A percentile compares a stretch with the other conserved stretches of the same genome.
Conservation (phyloP, 306 rosid species). For the Fagus sylvatica region DNA sequence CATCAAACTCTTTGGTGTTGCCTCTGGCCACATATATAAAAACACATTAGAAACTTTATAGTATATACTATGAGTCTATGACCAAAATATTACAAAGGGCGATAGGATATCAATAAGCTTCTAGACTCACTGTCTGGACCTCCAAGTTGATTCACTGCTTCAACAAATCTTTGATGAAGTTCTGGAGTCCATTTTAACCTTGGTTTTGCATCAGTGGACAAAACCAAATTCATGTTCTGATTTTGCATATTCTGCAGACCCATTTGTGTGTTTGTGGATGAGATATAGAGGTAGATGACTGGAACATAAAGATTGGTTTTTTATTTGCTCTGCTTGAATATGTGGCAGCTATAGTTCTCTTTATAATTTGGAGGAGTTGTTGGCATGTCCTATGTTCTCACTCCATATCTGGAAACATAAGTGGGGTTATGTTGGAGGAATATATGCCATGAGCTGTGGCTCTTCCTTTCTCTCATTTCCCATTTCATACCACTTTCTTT, state of each 20-base stretch:
- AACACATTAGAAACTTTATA: constrained; percentile 11
- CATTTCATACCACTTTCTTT: constrained; percentile 59
- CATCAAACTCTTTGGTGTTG: constrained; percentile 95
- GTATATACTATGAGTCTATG: neutral
- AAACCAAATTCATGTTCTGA: constrained; percentile 79
- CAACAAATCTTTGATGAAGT: constrained; percentile 85
- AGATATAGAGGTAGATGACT: constrained; percentile 27
- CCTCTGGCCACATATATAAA: constrained; percentile 57
- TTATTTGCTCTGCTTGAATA: constrained; percentile 39
- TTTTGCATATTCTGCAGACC: constrained; percentile 62
- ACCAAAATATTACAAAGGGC: neutral
- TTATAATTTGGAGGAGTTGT: constrained; percentile 53
- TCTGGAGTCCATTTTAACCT: constrained; percentile 93
- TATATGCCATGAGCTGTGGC: constrained; percentile 89
- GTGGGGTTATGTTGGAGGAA: constrained; percentile 95
- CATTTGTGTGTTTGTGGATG: constrained; percentile 34
- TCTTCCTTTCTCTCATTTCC: constrained; percentile 47
- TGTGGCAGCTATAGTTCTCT: constrained; percentile 53
- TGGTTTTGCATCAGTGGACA: constrained; percentile 93
- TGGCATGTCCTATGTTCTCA: constrained; percentile 72
- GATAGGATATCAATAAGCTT: neutral
- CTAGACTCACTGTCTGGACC: constrained; percentile 82
- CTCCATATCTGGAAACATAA: constrained; percentile 92
- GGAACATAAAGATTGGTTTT: constrained; percentile 38
- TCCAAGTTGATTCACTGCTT: constrained; percentile 84